Base-by-base conservation (phyloP, 1,139 yeast species). In the Sugiyamaella japonica region DNA sequence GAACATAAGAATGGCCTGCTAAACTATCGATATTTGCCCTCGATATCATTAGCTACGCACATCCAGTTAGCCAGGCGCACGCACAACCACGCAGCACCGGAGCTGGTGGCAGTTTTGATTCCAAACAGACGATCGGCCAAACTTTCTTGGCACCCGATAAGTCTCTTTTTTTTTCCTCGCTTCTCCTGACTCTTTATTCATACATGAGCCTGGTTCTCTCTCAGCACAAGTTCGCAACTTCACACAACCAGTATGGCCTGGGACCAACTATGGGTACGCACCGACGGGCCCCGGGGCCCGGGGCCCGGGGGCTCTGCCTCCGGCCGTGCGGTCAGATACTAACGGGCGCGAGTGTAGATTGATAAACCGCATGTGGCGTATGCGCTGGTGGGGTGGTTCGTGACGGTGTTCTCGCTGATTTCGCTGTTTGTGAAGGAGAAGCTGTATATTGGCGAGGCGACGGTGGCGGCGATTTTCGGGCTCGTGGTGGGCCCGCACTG, bases 401-500 rank as follows among this genome's bases (percentile, higher is more conserved):
- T 95, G 53, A 83, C 96, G 7, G 72, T 86, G 37, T 93, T 93
- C 70, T 90, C 98, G 9, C 76, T 95, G 39, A 82, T 88, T n/a
- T 93, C 98, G 0, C 80, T 91, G 41, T 89, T 90, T 66, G 90
- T 93, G 46, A 95, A 93, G 69, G 98, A 93, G 70, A 80, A 82
- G 62, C 76, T 91, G 15, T 93, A 88, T 70, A 87, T 93, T 25
- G 98, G 99, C 65, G 99, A 93, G 73, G 97, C 98, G 12, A 85
- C 97, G 0, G 95, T 91, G 38, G 97, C 98, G 1, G 84, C 96
- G 4, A 76, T 93, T 6, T 90, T 89, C 49, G 99, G 99, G 2
- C 78, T 93, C 20, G 89, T 93, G 23, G 84, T 91, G 7, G 99
- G 99, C 0, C 98, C 98, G 0, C 96, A 90, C 67, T 88, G 96